A percentile compares a stretch with the other conserved stretches of the same genome.
phyloP scores from a whole-genome alignment of 192 early-diverging fungal species.

The Phycomyces nitens region DNA sequence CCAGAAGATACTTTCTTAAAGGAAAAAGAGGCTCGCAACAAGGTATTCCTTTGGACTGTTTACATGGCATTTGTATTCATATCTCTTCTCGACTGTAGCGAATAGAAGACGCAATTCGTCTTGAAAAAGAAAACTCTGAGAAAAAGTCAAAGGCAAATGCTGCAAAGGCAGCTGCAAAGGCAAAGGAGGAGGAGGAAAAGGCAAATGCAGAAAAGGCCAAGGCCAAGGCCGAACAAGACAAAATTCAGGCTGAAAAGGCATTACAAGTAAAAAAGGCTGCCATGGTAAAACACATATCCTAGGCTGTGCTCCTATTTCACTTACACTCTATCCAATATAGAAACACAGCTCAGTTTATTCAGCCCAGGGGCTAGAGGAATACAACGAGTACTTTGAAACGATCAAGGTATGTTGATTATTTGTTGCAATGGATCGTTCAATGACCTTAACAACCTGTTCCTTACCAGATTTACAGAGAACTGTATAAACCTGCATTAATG shows the following conservation, averaged over 20 bases:
- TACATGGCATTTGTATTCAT: not conserved
- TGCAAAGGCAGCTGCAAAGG: constrained; percentile 20
- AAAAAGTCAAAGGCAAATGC: constrained; percentile 5
- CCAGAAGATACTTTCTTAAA: not conserved
- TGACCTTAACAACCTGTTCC: too few species aligned
- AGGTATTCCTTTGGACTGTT: not conserved
- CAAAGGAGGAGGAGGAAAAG: constrained; percentile 18
- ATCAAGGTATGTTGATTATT: constrained; percentile 17
- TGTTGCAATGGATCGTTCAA: too few species aligned
- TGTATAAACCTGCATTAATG: constrained; percentile 30
- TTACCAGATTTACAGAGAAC: constrained; percentile 34
- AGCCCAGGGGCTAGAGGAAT: constrained; percentile 27
- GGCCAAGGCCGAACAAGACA: constrained; percentile 16
- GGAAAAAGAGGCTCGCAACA: not conserved
- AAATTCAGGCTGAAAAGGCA: constrained; percentile 6
- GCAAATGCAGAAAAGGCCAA: constrained; percentile 5
- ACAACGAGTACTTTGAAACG: constrained; percentile 20
- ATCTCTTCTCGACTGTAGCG: not conserved
- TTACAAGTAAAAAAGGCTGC: constrained; percentile 16
- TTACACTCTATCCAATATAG: too few species aligned
- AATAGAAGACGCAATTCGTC: constrained; percentile 9
- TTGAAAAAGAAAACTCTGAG: constrained; percentile 12
- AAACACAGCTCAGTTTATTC: constrained; percentile 10
- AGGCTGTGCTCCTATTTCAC: too few species aligned
- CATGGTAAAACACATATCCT: constrained; percentile 8